phyloP scores from a whole-genome alignment of 139 green algal species.

The Microglena sp. region DNA sequence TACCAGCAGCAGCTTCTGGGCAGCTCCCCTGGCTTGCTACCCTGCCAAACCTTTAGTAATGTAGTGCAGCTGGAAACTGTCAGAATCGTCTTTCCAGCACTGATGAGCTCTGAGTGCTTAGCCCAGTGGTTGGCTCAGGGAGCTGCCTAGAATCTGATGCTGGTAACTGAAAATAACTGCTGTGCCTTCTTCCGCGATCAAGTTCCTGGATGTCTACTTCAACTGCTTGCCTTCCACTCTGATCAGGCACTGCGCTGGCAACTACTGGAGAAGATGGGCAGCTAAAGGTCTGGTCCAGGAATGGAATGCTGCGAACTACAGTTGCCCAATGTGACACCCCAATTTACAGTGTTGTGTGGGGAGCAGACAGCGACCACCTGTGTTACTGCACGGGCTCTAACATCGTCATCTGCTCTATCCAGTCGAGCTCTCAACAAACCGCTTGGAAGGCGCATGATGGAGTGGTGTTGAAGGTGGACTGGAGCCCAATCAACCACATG shows the following conservation, averaged over 20 bases:
- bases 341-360: constrained; percentile 59
- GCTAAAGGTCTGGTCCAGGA: constrained; percentile 69
- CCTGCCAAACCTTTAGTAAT: too few species aligned
- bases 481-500: constrained; percentile 51
- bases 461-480: constrained; percentile 52
- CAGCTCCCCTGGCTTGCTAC: too few species aligned
- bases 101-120: too few species aligned
- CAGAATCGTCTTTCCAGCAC: too few species aligned
- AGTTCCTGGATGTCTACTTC: too few species aligned
- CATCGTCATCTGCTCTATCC: constrained; percentile 43
- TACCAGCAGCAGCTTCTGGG: too few species aligned
- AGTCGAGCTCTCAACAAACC: constrained; percentile 32
- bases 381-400: constrained; percentile 43
- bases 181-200: too few species aligned
- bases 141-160: too few species aligned
- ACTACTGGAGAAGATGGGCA: constrained; percentile 69
- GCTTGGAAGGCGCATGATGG: constrained; percentile 44
- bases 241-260: constrained; percentile 56
- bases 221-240: too few species aligned
- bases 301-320: constrained; percentile 67
- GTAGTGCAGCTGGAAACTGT: too few species aligned
- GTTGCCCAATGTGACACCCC: constrained; percentile 42
- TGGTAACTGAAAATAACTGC: too few species aligned
- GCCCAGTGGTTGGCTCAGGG: too few species aligned
- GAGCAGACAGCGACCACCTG: constrained; percentile 45